Evolutionary conservation across 1,284 basidiomycete genomes (phyloP), one percentile per base, ranked within the genome.

Genomic region (Stygiomarasmius scandens): DNA sequence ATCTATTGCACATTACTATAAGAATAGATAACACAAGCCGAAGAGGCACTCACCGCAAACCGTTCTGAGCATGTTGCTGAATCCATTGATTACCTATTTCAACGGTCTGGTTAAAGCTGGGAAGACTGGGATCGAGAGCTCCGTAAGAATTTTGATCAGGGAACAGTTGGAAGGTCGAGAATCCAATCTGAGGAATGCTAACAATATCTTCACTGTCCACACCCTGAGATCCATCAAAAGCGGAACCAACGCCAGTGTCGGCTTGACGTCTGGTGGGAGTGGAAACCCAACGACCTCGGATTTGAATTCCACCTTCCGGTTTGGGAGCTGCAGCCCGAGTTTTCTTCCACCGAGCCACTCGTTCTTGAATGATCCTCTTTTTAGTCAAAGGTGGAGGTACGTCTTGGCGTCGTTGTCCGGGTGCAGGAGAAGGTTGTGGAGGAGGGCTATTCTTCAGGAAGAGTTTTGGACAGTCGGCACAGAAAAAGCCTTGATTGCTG

Each of bases 191-290:
- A 0, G 82, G 81, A 58, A 84, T 83, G 63, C 75, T 81, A 55
- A 78, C 62, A 55, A 89, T 85, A 62, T 89, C 87, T 63, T 86
- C 79, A 56, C 80, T 82, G 66, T 89, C 87, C n/a, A 89, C 84
- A 46, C 87, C 86, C 32, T 73, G 72, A 10, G 80, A 75, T 1
- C 87, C 87, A 65, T 88, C 81, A 58, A 82, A 85, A 19, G 75
- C 73, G 22, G 83, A 61, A 24, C 84, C 83, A 36, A 78, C 62
- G 29, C 64, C 68, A 41, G 65, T 52, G 49, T 74, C 72, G 55
- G 69, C 67, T 61, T 84, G 82, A 41, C 82, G 75, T 64, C 74
- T 77, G 19, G 83, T 80, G 54, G 70, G 65, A 44, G 83, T 76
- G 19, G 86, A 71, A 25, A 75, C 65, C 86, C 86, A 89, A 55